Evolutionary conservation across 2,329 filamentous ascomycete genomes (phyloP), one percentile per base, ranked within the genome.

Genomic region (Epichloe aotearoae): DNA sequence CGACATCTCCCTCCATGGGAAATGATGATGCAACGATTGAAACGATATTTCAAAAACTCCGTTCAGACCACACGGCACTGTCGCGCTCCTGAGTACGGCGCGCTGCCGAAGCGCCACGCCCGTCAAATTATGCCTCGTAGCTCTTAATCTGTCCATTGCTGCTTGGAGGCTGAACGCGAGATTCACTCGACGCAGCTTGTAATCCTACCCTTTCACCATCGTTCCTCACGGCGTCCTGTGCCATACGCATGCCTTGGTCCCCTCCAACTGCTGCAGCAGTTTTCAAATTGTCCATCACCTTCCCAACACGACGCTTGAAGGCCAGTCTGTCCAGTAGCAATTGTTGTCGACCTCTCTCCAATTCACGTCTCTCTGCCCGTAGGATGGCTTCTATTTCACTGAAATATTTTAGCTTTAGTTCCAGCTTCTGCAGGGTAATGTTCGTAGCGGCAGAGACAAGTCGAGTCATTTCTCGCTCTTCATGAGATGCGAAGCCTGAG

Each of bases 341-440:
- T 66, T 96, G 87, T 66, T 97, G 90, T 33, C 91, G 82, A 40
- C 87, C 88, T 52, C 90, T 82, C 68, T 98, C 93, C 20, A 98
- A 76, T 67, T 98, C 93, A 53, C 90, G 81, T 53, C 91, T 84
- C 71, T 98, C 93, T 5, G 90, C 88, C 60, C 94, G 86, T 47
- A 98, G 75, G 43, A 96, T 84, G 17, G 86, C 79, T 69, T 98
- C 93, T 78, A 98, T 90, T 66, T 98, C 93, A 60, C 87, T 85
- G 69, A 98, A 98, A 66, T 97, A 95, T 62, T 88, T 84, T 53
- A 98, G 77, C 70, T 98, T 98, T 60, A 97, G 74, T 69, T 97
- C 89, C 55, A 97, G 82, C 70, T 98, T 98, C 64, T 95, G 85
- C 36, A 97, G 74, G n/a, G 88, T 91, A 12, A 95, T 77, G 64